These are phyloP conservation scores for Hygrophila difformis DNA, from an alignment of 257 asterid genomes.

Conservation along the genomic window DNA sequence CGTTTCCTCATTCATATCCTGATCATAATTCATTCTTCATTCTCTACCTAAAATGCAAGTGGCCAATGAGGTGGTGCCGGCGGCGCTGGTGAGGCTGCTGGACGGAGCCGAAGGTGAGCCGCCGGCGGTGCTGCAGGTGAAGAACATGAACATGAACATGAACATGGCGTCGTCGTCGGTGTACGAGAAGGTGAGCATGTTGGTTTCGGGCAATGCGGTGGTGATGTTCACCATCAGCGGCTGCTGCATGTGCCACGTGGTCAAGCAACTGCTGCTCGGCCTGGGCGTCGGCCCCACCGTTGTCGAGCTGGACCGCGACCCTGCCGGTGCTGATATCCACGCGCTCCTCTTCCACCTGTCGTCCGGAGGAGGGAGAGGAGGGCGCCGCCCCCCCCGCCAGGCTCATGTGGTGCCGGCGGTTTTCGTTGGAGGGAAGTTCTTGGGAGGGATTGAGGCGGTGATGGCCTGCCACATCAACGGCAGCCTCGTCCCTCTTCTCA, in stretches of 20 bases:
- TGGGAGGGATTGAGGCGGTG: slow-evolving; percentile 74
- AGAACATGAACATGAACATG: neutral
- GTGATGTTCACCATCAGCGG: slow-evolving; percentile 78
- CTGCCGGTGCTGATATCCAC: slow-evolving; percentile 46
- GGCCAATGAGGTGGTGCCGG: neutral
- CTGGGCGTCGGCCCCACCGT: slow-evolving; percentile 80
- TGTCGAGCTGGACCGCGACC: slow-evolving; percentile 68
- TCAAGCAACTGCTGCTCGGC: slow-evolving; percentile 69
- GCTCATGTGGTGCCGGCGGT: slow-evolving; percentile 62
- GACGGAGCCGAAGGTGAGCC: no score
- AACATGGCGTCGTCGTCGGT: neutral
- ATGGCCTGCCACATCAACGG: slow-evolving; percentile 85
- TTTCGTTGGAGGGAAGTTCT: slow-evolving; percentile 70
- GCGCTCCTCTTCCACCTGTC: slow-evolving; percentile 42
- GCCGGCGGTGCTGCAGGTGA: no score
- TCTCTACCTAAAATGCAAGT: no score
- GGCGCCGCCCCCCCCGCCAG: slow-evolving; percentile 19
- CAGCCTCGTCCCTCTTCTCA: slow-evolving; percentile 73
- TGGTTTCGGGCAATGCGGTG: slow-evolving; percentile 67
- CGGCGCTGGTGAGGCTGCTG: no score
- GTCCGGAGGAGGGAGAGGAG: no score
- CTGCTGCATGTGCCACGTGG: slow-evolving; percentile 95
- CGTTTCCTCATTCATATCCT: no score
- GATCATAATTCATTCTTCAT: no score
- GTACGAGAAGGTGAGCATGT: slow-evolving; percentile 36